Conservation (phyloP, 1,284 basidiomycete species). For the Rhizopogon parksii region DNA sequence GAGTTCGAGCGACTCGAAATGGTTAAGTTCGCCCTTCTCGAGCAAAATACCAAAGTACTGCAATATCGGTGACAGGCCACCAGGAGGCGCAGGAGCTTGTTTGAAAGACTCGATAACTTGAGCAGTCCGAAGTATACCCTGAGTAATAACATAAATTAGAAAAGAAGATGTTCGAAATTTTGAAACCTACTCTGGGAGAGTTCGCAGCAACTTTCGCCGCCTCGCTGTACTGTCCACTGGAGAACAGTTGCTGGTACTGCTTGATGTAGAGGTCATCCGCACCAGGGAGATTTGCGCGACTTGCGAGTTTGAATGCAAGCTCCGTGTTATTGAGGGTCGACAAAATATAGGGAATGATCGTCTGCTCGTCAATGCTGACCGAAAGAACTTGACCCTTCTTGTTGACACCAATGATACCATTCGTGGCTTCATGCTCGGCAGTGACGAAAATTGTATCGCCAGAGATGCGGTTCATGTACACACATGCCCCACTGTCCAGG, state of each 20-base stretch:
- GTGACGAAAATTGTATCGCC: conserved; percentile 99
- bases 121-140: conserved; percentile 93
- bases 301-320: conserved; percentile 96
- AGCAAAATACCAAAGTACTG: conserved; percentile 98
- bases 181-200: conserved; percentile 71
- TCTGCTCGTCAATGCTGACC: conserved; percentile 95
- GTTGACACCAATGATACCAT: conserved; percentile 99
- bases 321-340: conserved; percentile 95
- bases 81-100: conserved; percentile 83
- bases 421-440: conserved; percentile 88
- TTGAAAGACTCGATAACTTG: conserved; percentile 99
- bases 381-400: conserved; percentile 98
- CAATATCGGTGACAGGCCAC: conserved; percentile 92
- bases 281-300: conserved; percentile 94
- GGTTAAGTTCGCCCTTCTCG: conserved; percentile 97
- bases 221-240: conserved; percentile 85
- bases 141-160: conserved; percentile 21
- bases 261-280: conserved; percentile 96
- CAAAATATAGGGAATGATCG: conserved; percentile 93
- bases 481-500: conserved; percentile 95
- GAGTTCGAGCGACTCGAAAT: conserved; percentile 92
- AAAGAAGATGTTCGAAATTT: conserved; percentile 1
- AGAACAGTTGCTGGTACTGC: conserved; percentile 93
- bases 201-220: conserved; percentile 99
- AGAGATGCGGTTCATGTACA: conserved; percentile 99